Evolutionary conservation across 179 eudicot species (phyloP), one percentile per base, ranked within the genome.

Genomic region (Sideroxylon spinosum): DNA sequence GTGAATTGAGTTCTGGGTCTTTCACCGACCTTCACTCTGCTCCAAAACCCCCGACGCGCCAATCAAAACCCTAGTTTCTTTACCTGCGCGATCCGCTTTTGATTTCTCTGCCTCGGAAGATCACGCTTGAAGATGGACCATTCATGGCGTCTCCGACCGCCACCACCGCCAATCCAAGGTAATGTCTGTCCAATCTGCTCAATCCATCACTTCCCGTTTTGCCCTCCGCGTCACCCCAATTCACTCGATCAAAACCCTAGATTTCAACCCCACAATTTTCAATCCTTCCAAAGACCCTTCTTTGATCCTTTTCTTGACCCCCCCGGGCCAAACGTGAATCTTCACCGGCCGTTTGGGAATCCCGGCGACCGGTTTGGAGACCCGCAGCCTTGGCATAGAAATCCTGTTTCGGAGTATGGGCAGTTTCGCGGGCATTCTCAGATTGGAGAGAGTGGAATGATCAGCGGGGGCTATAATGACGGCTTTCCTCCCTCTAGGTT

Each of bases 191-290:
- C 97, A 0, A 76, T 75, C 75, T 94, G 96, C 79, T 86, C 91
- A 32, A 71, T 80, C 73, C 84, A 88, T 28, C 97, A 93, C 88
- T 93, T 90, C 84, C 97, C 97, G 4, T 91, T 93, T 68, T 90
- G 93, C 76, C 84, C 91, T 78, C 87, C 89, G 32, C 79, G 83
- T 75, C 56, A 74, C 68, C 78, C 75, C 71, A 14, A 16, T 29
- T 9, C 88, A 50, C 49, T 73, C 82, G 25, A 78, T 78, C 74
- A 78, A 82, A 67, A 78, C 88, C 68, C 81, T 76, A 71, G 81
- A 16, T 77, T 81, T 65, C 84, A 78, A 20, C 11, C 82, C 44
- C 73, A 73, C 50, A 16, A 61, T 37, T 28, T 56, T 62, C 83
- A 75, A 26, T 71, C 78, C 29, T 81, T 81, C 72, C 86, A 64